Evolutionary conservation across 139 green algal genomes (phyloP).

Genomic region (Trebouxia sp.): DNA sequence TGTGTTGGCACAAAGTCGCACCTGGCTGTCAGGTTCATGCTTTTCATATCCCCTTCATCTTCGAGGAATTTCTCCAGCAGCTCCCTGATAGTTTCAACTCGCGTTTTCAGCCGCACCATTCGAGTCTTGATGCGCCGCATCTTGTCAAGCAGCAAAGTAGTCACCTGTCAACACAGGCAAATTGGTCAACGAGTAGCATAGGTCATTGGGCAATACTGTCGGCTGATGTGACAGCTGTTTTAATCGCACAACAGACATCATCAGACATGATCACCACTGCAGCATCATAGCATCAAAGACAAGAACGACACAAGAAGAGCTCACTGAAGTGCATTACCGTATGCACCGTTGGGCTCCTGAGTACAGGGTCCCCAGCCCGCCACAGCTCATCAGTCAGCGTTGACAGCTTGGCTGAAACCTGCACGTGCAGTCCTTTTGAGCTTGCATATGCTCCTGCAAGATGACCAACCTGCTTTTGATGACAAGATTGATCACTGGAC

Average conservation of each 20-base stretch:
- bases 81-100: conserved; percentile 57
- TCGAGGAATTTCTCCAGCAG: conserved; percentile 64
- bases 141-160: conserved; percentile 29
- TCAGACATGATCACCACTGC: neutral
- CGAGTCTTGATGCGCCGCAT: conserved; percentile 39
- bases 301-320: neutral
- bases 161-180: neutral
- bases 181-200: neutral
- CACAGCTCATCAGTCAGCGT: conserved; percentile 6
- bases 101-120: conserved; percentile 55
- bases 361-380: conserved; percentile 9
- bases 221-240: neutral
- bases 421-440: neutral
- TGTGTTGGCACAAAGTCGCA: neutral
- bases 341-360: conserved; percentile 5
- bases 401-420: conserved; percentile 4
- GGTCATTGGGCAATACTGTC: neutral
- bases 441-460: neutral
- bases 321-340: neutral
- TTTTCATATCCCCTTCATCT: conserved; percentile 60
- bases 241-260: neutral
- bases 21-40: conserved; percentile 62
- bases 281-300: neutral
- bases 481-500: too few relatives aligned
- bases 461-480: neutral